Base-by-base conservation (phyloP, 495 filamentous ascomycete genomes). In the Annulohypoxylon nitens region DNA sequence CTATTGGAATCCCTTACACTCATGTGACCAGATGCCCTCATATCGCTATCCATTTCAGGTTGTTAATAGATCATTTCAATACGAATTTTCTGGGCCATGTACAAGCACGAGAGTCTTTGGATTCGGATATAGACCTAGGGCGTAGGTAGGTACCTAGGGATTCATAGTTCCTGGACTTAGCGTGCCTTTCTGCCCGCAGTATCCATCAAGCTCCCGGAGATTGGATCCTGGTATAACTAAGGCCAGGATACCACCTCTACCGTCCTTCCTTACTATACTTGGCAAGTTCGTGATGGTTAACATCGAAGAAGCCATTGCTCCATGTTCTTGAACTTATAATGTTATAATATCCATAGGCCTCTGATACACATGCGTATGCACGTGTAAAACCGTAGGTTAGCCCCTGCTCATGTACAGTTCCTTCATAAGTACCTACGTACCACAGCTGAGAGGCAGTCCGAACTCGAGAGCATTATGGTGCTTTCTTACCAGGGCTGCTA, bases 391-490 rank as follows among this genome's bases (percentile, higher is more conserved):
- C 37, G 34, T 60, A 36, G 20, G 48, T 4, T 2, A 64, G 4
- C 23, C 43, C 12, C 20, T 11, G 12, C 41, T 50, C 18, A 61
- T 47, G 41, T 61, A 47, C 20, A 23, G 48, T 30, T 14, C 59
- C 64, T 20, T 30, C 53, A 68, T 23, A 23, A 23, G 20, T 23
- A 23, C 20, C 20, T 23, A 23, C 1, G 20, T 23, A 23, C 1
- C 1, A 1, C 20, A 23, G 20, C 20, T 23, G 20, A 23, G 20
- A 23, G 43, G 51, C 45, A 36, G 34, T 47, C 55, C 39, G 47
- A 36, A 71, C 23, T 63, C 39, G 16, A 58, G 54, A 11, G 34
- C 33, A 33, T 59, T 45, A 5, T 23, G 26, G 55, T 25, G 23
- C 47, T 57, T 36, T 36, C 57, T 34, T 53, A 23, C 59, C 4